Conservation (phyloP, 177 flowering plant species). For the Vitis hybrid region DNA sequence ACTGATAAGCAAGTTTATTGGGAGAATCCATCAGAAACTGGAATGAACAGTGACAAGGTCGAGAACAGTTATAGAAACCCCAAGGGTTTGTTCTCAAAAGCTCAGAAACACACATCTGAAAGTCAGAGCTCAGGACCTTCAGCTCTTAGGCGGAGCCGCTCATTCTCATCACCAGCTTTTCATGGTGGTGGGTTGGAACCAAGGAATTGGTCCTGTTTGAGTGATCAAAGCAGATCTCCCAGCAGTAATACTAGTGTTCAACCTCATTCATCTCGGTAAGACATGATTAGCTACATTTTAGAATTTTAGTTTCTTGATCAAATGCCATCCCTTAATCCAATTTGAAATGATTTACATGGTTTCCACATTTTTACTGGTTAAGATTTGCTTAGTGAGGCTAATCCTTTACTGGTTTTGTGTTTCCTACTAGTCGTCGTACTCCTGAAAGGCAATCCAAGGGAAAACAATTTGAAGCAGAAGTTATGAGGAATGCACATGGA, state of each 20-base stretch:
- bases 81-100: constrained; percentile 26
- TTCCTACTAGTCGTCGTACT: constrained; percentile 33
- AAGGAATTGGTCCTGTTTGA: constrained; percentile 18
- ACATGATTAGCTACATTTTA: not conserved
- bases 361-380: not conserved
- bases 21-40: constrained; percentile 40
- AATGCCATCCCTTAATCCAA: not conserved
- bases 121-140: constrained; percentile 25
- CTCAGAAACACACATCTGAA: constrained; percentile 35
- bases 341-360: not conserved
- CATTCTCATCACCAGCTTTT: constrained; percentile 63
- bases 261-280: constrained; percentile 50
- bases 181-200: constrained; percentile 30
- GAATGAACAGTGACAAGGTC: constrained; percentile 18
- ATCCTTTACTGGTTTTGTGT: constrained; percentile 7
- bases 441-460: constrained; percentile 51
- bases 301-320: not conserved
- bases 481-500: constrained; percentile 18
- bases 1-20: constrained; percentile 42
- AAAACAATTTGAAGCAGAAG: constrained; percentile 23
- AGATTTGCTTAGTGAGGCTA: constrained; percentile 1
- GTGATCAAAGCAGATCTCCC: constrained; percentile 53
- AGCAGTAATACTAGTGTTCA: constrained; percentile 22
- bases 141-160: constrained; percentile 69
- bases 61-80: constrained; percentile 27